Evolutionary conservation across 2,329 filamentous ascomycete genomes (phyloP).

Genomic region (Fusarium tuaranense): DNA sequence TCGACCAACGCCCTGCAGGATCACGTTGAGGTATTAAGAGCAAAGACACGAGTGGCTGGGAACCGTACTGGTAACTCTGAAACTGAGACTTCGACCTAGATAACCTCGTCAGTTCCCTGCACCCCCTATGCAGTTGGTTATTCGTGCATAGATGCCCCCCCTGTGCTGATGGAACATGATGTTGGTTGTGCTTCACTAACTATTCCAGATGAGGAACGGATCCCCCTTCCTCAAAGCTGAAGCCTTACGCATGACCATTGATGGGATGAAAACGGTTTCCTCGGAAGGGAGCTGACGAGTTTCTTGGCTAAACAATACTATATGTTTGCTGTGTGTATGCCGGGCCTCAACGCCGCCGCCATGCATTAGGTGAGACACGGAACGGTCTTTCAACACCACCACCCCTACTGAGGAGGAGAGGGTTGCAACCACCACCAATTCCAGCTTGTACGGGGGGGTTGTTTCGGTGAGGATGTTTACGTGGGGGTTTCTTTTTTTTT

Average conservation of each 20-base stretch:
- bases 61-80: background rate
- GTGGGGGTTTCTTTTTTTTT: background rate
- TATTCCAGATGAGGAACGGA: background rate
- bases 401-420: background rate
- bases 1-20: background rate
- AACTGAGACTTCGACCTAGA: background rate
- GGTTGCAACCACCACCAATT: background rate
- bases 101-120: background rate
- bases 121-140: background rate
- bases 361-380: background rate
- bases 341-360: background rate
- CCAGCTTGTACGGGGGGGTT: background rate
- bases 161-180: background rate
- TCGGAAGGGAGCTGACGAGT: background rate
- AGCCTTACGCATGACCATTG: background rate
- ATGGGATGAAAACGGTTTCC: background rate
- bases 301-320: background rate
- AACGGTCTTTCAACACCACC: background rate
- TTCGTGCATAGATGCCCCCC: background rate
- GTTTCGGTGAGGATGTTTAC: background rate
- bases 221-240: background rate
- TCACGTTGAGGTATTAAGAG: conserved; percentile 6
- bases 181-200: conserved; percentile 9
- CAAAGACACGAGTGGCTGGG: conserved; percentile 1
- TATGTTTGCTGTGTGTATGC: background rate